Evolutionary conservation across 2,329 filamentous ascomycete species (phyloP), one percentile per base, ranked within the genome.

Genomic region (Monosporascus sp.): DNA sequence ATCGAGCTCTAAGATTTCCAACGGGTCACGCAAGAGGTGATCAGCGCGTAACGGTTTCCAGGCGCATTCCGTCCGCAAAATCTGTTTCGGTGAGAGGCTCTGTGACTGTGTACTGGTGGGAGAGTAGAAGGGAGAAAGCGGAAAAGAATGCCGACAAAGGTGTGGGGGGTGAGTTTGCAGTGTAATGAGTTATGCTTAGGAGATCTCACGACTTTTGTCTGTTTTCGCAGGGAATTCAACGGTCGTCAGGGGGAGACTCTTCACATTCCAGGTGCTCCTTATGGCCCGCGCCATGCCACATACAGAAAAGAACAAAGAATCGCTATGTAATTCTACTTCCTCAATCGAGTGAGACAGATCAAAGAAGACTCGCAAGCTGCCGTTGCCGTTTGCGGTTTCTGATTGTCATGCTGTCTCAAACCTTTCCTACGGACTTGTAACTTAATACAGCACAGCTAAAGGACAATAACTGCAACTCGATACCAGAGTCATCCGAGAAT

Each of bases 241-340:
- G 47, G 54, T 56, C 55, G 54, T 47, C 26, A 55, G 38, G 52
- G 56, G 53, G 59, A 48, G 47, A 52, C 56, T 48, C 48, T 52
- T 26, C 59, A 48, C 58, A 61, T 65, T 66, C 65, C 60, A 61
- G 48, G 55, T 52, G 52, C 60, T 56, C 16, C 37, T 46, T 37
- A 37, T 48, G 31, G 20, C 54, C 57, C 62, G 61, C 59, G 43
- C 52, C 50, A 37, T 44, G 57, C 47, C 40, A 52, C 44, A 52
- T 56, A 49, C 51, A 50, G 54, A 50, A 54, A 56, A 48, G 49
- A 57, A 67, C 62, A 66, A 67, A 67, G 65, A 62, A 63, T 59
- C 20, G 45, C 53, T n/a, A 57, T 52, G 56, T 48, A 52, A 17
- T 50, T 49, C 43, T 37, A 26, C 52, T 54, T 48, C 41, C 43